Evolutionary conservation across 371 early-diverging fungal species (phyloP).

Genomic region (Cokeromyces recurvatus): DNA sequence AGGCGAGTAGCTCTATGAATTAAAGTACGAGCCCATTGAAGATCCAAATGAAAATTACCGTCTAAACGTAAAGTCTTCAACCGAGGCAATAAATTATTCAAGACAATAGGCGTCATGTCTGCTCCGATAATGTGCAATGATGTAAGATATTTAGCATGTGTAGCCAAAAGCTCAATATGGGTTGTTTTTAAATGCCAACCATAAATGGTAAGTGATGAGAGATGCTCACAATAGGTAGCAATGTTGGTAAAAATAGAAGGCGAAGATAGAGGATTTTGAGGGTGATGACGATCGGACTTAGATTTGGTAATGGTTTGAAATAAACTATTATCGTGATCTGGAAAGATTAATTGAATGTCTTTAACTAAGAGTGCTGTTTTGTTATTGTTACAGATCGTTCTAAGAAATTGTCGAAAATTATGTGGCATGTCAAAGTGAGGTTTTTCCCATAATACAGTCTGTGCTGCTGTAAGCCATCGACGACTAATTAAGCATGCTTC

Average conservation of each 20-base stretch:
- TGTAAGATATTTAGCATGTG: conserved; percentile 3
- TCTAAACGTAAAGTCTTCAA: conserved; percentile 19
- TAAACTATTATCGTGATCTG: conserved; percentile 11
- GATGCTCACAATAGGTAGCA: conserved; percentile 26
- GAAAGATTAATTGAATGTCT: conserved; percentile 18
- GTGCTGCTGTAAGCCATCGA: conserved; percentile 29
- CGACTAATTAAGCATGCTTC: conserved; percentile 26
- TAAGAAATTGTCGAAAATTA: conserved; percentile 16
- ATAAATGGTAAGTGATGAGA: conserved; percentile 29
- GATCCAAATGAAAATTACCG: conserved; percentile 18
- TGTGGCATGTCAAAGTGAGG: conserved; percentile 21
- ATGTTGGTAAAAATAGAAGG: conserved; percentile 11
- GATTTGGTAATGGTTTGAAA: conserved; percentile 22
- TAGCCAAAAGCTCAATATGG: conserved; percentile 19
- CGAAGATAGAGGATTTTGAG: background rate
- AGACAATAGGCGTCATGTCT: conserved; percentile 2
- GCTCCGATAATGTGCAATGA: conserved; percentile 26
- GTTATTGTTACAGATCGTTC: conserved; percentile 3
- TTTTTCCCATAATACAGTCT: conserved; percentile 30
- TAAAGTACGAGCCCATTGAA: conserved; percentile 9
- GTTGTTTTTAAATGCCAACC: conserved; percentile 26
- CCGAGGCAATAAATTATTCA: conserved; percentile 14
- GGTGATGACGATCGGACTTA: conserved; percentile 9
- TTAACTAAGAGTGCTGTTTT: conserved; percentile 24
- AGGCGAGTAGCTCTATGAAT: conserved; percentile 10